These are phyloP conservation scores for Oenanthe javanica DNA, from an alignment of 140 eudicot species.

Conservation along the genomic window DNA sequence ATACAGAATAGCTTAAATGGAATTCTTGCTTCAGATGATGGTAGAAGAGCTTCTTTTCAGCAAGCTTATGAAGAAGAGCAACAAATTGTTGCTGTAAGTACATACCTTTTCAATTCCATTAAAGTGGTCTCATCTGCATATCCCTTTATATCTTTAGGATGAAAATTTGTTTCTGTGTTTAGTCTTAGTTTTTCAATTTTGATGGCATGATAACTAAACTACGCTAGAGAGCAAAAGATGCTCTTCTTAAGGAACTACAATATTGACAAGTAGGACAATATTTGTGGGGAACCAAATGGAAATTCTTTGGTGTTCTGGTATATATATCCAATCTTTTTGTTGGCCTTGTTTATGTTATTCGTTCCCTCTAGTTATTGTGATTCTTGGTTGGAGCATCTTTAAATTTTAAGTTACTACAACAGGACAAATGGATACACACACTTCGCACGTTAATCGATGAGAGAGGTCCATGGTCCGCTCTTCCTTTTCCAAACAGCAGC, in stretches of 20 bases:
- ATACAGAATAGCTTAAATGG: conserved; percentile 44
- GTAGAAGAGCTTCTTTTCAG: conserved; percentile 81
- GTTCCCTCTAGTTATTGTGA: neutral
- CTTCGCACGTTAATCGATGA: conserved; percentile 88
- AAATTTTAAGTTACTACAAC: conserved; percentile 15
- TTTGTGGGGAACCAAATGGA: neutral
- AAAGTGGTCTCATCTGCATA: neutral
- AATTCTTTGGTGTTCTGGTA: conserved; percentile 4
- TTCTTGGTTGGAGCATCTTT: neutral
- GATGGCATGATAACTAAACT: neutral
- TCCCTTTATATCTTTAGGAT: neutral
- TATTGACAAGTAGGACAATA: neutral
- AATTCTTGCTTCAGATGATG: conserved; percentile 76
- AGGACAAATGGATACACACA: conserved; percentile 95
- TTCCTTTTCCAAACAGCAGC: conserved; percentile 71
- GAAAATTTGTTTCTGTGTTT: neutral
- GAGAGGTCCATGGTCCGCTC: conserved; percentile 99
- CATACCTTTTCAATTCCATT: neutral
- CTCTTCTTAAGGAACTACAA: neutral
- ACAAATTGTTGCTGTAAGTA: conserved; percentile 82
- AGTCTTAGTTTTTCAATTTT: neutral
- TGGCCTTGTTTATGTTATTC: neutral
- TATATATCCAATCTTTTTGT: neutral
- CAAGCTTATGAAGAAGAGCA: conserved; percentile 85
- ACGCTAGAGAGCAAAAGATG: neutral